Base-by-base conservation (phyloP, 129 eudicot species). In the Silybum marianum region DNA sequence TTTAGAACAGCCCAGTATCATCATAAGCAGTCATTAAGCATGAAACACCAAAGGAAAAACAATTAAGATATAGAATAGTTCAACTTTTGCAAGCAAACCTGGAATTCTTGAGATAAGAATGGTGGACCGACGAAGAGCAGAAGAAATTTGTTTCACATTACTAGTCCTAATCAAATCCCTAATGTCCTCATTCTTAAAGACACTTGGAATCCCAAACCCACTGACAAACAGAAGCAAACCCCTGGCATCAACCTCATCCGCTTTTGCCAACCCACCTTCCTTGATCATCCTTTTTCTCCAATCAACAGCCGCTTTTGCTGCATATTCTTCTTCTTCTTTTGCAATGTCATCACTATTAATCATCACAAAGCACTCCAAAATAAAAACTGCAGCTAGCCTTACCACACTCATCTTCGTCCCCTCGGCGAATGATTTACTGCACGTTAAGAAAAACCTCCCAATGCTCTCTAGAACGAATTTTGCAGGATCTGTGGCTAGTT, bases 161-260 rank as follows among this genome's bases (percentile, higher is more conserved):
- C 89, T 65, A 8, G 75, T 86, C 9, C 48, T 69, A 44, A 88
- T 75, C 96, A 93, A 83, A 77, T 93, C 88, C 85, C 72, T 51
- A 19, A 90, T 36, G 85, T 91, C 92, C 18, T 83, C 85, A 76
- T 9, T 72, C 30, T 32, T 83, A 79, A 93, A 93, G 36, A 26
- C 69, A 13, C 0, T 48, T 3, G 92, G 93, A 68, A 93, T 74
- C 38, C 98, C 98, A 83, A 87, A 93, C 69, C 98, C 82, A 40
- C 93, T 82, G 46, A 93, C 70, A 66, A 93, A 71, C 76, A 90
- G 36, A 34, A 93, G 88, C 82, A 93, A 87, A 32, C 98, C 98
- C 72, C 86, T 67, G 19, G 98, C 92, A 86, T 93, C 98, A 25
- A 72, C 40, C 85, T 89, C 92, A 36, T 78, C 73, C 54, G 86